These are phyloP conservation scores for Trichosporon sp. DNA, from an alignment of 1,284 basidiomycete species.

Conservation along the genomic window DNA sequence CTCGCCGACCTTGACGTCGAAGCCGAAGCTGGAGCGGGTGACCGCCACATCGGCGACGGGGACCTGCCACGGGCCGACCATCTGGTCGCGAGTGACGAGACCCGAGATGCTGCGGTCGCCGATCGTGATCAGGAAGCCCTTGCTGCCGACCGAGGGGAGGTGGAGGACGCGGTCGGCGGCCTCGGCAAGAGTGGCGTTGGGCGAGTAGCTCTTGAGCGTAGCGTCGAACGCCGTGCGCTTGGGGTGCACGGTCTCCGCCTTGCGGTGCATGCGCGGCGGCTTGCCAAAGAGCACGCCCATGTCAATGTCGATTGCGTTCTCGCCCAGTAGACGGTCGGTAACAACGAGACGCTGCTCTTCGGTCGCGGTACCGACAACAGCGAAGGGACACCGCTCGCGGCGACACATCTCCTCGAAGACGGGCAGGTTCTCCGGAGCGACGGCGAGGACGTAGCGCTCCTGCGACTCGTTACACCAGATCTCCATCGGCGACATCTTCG, in stretches of 20 bases:
- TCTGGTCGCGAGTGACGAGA: constrained; percentile 91
- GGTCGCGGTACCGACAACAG: constrained; percentile 83
- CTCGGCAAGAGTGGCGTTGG: constrained; percentile 50
- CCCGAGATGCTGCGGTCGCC: constrained; percentile 93
- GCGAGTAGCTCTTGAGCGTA: constrained; percentile 62
- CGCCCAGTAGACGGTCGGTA: constrained; percentile 73
- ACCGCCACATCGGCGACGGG: constrained; percentile 97
- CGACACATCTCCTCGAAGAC: constrained; percentile 71
- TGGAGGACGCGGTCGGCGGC: constrained; percentile 78
- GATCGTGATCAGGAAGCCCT: constrained; percentile 97
- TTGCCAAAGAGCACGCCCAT: constrained; percentile 98
- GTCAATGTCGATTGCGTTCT: constrained; percentile 78
- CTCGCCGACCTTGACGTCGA: constrained; percentile 75
- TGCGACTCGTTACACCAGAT: constrained; percentile 99
- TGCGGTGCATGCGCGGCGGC: constrained; percentile 83
- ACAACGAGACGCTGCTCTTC: constrained; percentile 76
- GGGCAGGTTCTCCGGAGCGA: constrained; percentile 56
- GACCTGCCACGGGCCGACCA: constrained; percentile 98
- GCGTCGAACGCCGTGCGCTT: constrained; percentile 63
- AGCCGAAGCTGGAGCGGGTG: constrained; percentile 89
- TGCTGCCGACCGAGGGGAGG: constrained; percentile 87
- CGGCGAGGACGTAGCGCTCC: constrained; percentile 92
- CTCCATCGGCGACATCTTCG: constrained; percentile 96
- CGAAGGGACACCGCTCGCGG: constrained; percentile 82
- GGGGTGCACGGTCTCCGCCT: constrained; percentile 57